Evolutionary conservation across 371 early-diverging fungal species (phyloP).

Genomic region (Mortierella sp.): DNA sequence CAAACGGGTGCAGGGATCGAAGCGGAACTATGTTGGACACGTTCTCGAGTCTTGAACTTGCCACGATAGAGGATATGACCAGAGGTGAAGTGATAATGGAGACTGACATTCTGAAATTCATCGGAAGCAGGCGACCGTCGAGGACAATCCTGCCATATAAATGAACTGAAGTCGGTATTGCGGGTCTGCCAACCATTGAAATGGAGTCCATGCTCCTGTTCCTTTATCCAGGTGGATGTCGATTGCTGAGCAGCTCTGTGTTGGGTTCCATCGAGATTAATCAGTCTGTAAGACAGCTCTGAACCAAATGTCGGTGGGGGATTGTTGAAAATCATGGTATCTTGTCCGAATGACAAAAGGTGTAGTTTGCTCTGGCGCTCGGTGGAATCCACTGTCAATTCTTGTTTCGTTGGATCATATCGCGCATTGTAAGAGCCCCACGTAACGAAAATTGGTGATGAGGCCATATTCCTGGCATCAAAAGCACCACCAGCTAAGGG

Average conservation of each 20-base stretch:
- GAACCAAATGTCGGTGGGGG: slow-evolving; percentile 21
- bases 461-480: slow-evolving; percentile 5
- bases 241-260: background rate
- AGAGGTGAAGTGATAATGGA: slow-evolving; percentile 73
- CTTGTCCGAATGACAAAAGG: slow-evolving; percentile 23
- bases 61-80: slow-evolving; percentile 77
- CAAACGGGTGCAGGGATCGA: slow-evolving; percentile 13
- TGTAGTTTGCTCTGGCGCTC: slow-evolving; percentile 18
- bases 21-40: slow-evolving; percentile 34
- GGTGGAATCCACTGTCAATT: slow-evolving; percentile 40
- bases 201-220: slow-evolving; percentile 4
- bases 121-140: slow-evolving; percentile 23
- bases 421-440: slow-evolving; percentile 60
- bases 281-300: slow-evolving; percentile 5
- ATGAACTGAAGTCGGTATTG: slow-evolving; percentile 57
- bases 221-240: slow-evolving; percentile 12
- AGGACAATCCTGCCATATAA: slow-evolving; percentile 57
- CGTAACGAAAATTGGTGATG: slow-evolving; percentile 40
- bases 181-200: slow-evolving; percentile 41
- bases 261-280: slow-evolving; percentile 9
- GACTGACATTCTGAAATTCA: slow-evolving; percentile 48
- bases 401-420: slow-evolving; percentile 25
- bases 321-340: background rate
- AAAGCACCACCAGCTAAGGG: background rate
- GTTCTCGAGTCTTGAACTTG: slow-evolving; percentile 29